A percentile compares a stretch with the other conserved stretches of the same genome.
phyloP scores from a whole-genome alignment of 2,329 filamentous ascomycete species.

The Dryadomyces quercivorus region DNA sequence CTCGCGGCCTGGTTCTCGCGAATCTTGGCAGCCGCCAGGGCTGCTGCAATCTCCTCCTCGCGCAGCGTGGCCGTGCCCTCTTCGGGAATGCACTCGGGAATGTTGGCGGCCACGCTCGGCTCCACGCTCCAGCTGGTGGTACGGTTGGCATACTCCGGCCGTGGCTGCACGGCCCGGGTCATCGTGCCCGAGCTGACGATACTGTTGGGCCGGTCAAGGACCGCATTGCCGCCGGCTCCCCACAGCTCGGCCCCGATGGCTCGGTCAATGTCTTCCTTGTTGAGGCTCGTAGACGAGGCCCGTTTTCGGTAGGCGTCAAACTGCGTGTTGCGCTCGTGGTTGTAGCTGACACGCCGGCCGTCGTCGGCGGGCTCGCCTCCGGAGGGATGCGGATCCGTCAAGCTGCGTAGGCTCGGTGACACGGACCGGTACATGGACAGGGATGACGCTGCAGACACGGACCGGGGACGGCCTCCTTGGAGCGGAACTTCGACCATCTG shows the following conservation, averaged over 20 bases:
- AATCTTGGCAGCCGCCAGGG: not conserved
- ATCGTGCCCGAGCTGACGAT: constrained; percentile 15
- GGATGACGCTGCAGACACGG: constrained; percentile 3
- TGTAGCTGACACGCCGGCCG: constrained; percentile 12
- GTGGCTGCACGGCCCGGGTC: constrained; percentile 4
- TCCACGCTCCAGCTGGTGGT: constrained; percentile 25
- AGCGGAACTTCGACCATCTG: constrained; percentile 8
- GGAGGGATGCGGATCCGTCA: too few relatives aligned
- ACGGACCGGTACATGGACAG: not conserved
- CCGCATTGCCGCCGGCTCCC: constrained; percentile 8
- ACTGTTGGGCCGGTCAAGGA: constrained; percentile 15
- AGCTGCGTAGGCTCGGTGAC: not conserved
- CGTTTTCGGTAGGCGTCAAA: constrained; percentile 16
- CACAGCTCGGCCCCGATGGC: constrained; percentile 23
- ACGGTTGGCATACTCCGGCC: constrained; percentile 15
- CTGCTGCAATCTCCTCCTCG: not conserved
- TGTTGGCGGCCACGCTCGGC: constrained; percentile 20
- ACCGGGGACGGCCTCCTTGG: constrained; percentile 6
- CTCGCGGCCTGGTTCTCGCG: not conserved
- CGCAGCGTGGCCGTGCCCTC: not conserved
- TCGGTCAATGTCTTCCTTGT: constrained; percentile 18
- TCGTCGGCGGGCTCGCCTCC: not conserved
- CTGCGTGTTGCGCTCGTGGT: constrained; percentile 17
- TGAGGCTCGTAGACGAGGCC: constrained; percentile 6
- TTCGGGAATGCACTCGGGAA: constrained; percentile 19